These are phyloP conservation scores for Xylariaceae sp. DNA, from an alignment of 2,329 filamentous ascomycete species.

Conservation along the genomic window DNA sequence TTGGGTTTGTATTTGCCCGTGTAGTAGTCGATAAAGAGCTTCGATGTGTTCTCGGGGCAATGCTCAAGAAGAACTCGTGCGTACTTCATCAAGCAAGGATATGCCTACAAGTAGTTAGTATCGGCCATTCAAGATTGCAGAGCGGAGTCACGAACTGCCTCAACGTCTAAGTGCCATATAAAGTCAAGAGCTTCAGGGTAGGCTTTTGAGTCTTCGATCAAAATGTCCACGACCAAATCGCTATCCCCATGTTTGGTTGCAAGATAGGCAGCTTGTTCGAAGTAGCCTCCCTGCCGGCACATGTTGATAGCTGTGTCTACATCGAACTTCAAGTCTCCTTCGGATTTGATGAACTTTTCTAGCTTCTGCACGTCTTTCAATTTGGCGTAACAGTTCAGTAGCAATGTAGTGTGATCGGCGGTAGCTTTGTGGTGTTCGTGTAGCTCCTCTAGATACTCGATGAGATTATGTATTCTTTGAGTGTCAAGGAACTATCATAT, in stretches of 20 bases:
- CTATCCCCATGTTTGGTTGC: conserved; percentile 92
- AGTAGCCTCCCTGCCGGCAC: conserved; percentile 96
- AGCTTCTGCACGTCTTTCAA: conserved; percentile 95
- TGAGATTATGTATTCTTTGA: conserved; percentile 94
- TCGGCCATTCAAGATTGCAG: not conserved
- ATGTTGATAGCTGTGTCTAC: conserved; percentile 95
- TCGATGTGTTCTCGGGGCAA: conserved; percentile 75
- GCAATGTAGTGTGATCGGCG: conserved; percentile 87
- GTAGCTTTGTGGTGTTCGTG: conserved; percentile 93
- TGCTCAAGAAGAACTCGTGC: conserved; percentile 86
- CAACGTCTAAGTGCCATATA: conserved; percentile 81
- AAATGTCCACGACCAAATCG: conserved; percentile 88
- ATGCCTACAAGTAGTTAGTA: conserved; percentile 53
- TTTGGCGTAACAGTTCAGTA: conserved; percentile 97
- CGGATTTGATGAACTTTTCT: conserved; percentile 93
- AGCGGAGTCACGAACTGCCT: conserved; percentile 54
- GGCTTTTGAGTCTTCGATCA: conserved; percentile 91
- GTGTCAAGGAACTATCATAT: conserved; percentile 77
- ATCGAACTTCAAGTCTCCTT: conserved; percentile 92
- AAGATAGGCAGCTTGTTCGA: conserved; percentile 91
- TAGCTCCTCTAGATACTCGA: conserved; percentile 93
- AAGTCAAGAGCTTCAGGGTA: conserved; percentile 87
- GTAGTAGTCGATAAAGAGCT: conserved; percentile 92
- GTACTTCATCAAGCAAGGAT: conserved; percentile 90
- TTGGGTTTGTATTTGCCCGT: conserved; percentile 77